Percentiles rank a stretch among this genome's conserved stretches.
These are phyloP conservation scores for Sugiyamaella castrensis DNA, from an alignment of 1,139 yeast genomes.

Conservation along the genomic window DNA sequence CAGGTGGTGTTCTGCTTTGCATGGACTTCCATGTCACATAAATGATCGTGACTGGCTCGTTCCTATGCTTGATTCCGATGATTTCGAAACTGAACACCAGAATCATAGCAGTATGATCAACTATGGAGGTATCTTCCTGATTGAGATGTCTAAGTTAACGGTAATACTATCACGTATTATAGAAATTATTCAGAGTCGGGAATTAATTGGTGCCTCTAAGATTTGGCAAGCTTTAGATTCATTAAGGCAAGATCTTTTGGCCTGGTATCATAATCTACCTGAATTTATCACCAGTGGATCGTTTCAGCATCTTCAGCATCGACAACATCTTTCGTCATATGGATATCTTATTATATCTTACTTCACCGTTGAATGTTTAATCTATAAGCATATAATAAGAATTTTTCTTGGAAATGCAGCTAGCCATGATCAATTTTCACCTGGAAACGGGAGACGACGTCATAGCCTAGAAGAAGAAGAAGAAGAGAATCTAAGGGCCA, in stretches of 20 bases:
- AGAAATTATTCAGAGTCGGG: constrained; percentile 20
- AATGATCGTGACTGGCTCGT: constrained; percentile 29
- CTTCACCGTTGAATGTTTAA: constrained; percentile 8
- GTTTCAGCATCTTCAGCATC: too few relatives aligned
- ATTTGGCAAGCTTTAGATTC: too few relatives aligned
- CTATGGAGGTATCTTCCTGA: constrained; percentile 11
- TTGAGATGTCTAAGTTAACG: constrained; percentile 22
- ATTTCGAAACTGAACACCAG: constrained; percentile 20
- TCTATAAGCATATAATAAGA: constrained; percentile 4
- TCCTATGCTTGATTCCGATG: constrained; percentile 24
- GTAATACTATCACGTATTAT: constrained; percentile 22
- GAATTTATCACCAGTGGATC: too few relatives aligned
- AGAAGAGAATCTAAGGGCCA: not conserved
- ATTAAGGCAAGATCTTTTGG: not conserved
- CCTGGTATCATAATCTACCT: not conserved
- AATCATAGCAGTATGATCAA: not conserved
- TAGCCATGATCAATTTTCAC: not conserved
- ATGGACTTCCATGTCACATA: constrained; percentile 27
- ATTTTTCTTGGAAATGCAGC: not conserved
- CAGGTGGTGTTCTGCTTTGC: constrained; percentile 56
- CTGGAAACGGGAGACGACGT: too few relatives aligned
- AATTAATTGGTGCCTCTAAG: not conserved
- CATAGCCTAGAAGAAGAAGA: too few relatives aligned
- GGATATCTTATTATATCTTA: constrained; percentile 7
- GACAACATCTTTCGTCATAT: constrained; percentile 4